phyloP scores from a whole-genome alignment of 2,329 filamentous ascomycete species.

The Trichoderma endophyticum region DNA sequence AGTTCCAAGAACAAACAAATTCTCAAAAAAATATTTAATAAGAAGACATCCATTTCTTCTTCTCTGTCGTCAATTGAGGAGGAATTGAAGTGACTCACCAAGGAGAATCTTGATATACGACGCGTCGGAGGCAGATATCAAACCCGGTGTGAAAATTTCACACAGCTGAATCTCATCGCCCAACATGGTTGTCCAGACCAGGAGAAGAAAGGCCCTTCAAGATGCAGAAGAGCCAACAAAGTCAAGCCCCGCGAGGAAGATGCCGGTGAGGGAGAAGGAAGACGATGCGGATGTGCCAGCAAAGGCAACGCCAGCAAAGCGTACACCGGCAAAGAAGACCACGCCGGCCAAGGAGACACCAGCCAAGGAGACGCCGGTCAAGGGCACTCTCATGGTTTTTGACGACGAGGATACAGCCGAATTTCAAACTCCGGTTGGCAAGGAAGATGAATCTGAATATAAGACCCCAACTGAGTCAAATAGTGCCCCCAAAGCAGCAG shows the following conservation, averaged over 20 bases:
- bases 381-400: constrained; percentile 35
- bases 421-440: neutral
- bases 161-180: neutral
- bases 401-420: constrained; percentile 32
- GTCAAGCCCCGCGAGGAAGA: constrained; percentile 28
- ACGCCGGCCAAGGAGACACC: neutral
- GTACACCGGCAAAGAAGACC: neutral
- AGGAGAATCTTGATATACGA: neutral
- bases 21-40: neutral
- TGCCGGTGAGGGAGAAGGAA: constrained; percentile 36
- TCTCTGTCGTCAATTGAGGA: neutral
- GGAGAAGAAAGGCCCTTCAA: constrained; percentile 32
- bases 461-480: neutral
- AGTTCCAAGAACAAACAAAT: neutral
- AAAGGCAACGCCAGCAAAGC: neutral
- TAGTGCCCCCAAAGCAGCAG: constrained; percentile 20
- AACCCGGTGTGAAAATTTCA: neutral
- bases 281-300: constrained; percentile 23
- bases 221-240: constrained; percentile 20
- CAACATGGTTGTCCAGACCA: constrained; percentile 23
- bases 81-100: neutral
- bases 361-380: neutral
- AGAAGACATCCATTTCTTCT: neutral
- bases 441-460: constrained; percentile 21
- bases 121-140: neutral